Evolutionary conservation across 345 rosid species (phyloP), one percentile per base, ranked within the genome.

Genomic region (Aegle marmelos): DNA sequence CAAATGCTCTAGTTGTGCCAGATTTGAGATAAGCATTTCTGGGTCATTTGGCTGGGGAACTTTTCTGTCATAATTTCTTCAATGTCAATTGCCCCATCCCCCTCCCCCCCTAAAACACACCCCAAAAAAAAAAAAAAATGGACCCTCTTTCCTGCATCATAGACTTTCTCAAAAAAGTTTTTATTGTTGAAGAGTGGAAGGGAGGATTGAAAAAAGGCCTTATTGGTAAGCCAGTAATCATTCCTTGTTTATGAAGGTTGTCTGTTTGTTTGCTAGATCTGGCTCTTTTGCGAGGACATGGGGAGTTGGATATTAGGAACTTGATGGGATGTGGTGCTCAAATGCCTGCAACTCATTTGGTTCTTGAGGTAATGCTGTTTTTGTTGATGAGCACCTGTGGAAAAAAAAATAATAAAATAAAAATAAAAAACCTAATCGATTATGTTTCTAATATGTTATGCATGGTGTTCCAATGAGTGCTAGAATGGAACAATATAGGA

Each of bases 191-290:
- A 59, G 70, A 50, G 72, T 58, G 78, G 81, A 73, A 76, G 31
- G 65, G 31, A 60, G 60, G 28, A 63, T 62, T 66, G 74, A 50
- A 83, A 71, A 34, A 81, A 61, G 83, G 69, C 5, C 73, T 69
- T 22, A 72, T 80, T 57, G 79, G 83, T 73, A 75, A 72, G 78
- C 75, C 79, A 68, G 75, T 80, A 81, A 63, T 75, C 79, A n/a
- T 81, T 17, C 82, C 75, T 78, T 87, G 75, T 85, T 86, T 86
- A 84, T 66, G 53, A 83, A 84, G 78, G 71, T 84, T 88, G 78
- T 84, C 89, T 88, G 87, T 90, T 93, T 93, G 87, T 89, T 92
- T 95, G 86, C 86, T 93, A 90, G 98, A 91, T 93, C 83, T 89
- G 92, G 92, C 88, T 83, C 88, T 57, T 85, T 84, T 88, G 90